phyloP scores from a whole-genome alignment of 768 basidiomycete genomes.

The Coprinopsis sp. region DNA sequence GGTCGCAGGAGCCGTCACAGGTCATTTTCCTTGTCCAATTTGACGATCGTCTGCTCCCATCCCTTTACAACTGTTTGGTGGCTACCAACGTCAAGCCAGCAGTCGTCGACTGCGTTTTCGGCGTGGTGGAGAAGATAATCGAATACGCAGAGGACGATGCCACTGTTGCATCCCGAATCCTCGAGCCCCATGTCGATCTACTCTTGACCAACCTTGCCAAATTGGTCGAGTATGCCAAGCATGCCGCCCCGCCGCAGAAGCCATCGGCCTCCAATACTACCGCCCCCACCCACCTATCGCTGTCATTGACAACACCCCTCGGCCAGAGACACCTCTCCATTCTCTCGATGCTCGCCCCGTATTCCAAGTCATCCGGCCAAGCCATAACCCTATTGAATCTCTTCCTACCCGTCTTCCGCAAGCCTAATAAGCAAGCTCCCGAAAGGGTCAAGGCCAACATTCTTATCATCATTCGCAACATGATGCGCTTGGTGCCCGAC shows the following conservation, averaged over 20 bases:
- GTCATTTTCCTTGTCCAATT: slow-evolving; percentile 64
- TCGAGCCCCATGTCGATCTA: slow-evolving; percentile 66
- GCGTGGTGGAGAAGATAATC: slow-evolving; percentile 74
- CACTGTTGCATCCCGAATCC: slow-evolving; percentile 43
- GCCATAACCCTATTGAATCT: slow-evolving; percentile 68
- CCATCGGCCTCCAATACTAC: background rate
- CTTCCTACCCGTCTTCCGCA: slow-evolving; percentile 76
- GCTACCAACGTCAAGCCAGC: slow-evolving; percentile 83
- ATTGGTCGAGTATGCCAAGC: slow-evolving; percentile 62
- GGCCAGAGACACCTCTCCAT: slow-evolving; percentile 80
- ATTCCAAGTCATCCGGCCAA: slow-evolving; percentile 64
- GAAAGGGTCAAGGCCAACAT: slow-evolving; percentile 87
- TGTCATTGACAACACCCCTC: slow-evolving; percentile 52
- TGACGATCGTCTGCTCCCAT: slow-evolving; percentile 64
- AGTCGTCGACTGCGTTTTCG: slow-evolving; percentile 77
- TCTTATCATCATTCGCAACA: slow-evolving; percentile 61
- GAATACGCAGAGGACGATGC: slow-evolving; percentile 48
- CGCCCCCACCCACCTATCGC: background rate
- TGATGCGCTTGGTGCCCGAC: slow-evolving; percentile 66
- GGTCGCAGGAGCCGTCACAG: slow-evolving; percentile 59
- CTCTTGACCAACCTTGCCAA: slow-evolving; percentile 69
- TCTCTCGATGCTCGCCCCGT: slow-evolving; percentile 73
- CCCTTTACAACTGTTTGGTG: slow-evolving; percentile 76
- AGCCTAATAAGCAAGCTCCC: slow-evolving; percentile 66
- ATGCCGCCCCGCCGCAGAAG: slow-evolving; percentile 22